These are phyloP conservation scores for Trichoderma virens DNA, from an alignment of 495 filamentous ascomycete species.

Conservation along the genomic window DNA sequence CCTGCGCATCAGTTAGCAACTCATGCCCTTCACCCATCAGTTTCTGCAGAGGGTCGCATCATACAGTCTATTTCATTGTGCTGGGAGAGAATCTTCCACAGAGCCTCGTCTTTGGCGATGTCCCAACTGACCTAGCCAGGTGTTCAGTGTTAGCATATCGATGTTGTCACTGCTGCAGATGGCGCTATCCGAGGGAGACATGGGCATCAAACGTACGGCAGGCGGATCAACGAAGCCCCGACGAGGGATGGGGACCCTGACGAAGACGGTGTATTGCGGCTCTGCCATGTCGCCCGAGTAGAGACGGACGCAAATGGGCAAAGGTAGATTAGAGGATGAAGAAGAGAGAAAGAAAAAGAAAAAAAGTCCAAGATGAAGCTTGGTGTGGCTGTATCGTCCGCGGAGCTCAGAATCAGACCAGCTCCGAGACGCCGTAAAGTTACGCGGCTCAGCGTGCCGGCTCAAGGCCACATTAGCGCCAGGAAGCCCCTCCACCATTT, in stretches of 20 bases:
- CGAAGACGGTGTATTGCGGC: slow-evolving; percentile 63
- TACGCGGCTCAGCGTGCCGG: too few species aligned
- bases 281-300: slow-evolving; percentile 19
- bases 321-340: not conserved
- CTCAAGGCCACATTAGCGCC: too few species aligned
- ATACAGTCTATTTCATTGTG: slow-evolving; percentile 77
- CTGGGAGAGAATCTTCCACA: slow-evolving; percentile 86
- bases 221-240: slow-evolving; percentile 87
- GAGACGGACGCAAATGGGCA: not conserved
- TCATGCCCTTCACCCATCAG: slow-evolving; percentile 12
- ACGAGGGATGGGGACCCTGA: slow-evolving; percentile 80
- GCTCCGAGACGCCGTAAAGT: too few species aligned
- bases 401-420: not conserved
- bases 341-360: not conserved
- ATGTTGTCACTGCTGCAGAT: slow-evolving; percentile 10
- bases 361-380: not conserved
- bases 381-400: not conserved
- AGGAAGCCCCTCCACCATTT: not conserved
- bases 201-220: slow-evolving; percentile 47
- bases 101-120: slow-evolving; percentile 68
- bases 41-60: slow-evolving; percentile 19
- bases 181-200: slow-evolving; percentile 10
- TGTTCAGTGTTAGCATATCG: slow-evolving; percentile 3
- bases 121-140: slow-evolving; percentile 46
- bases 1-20: slow-evolving; percentile 47